Base-by-base conservation (phyloP, 1,284 basidiomycete genomes). In the Cutaneotrichosporon cutaneum region DNA sequence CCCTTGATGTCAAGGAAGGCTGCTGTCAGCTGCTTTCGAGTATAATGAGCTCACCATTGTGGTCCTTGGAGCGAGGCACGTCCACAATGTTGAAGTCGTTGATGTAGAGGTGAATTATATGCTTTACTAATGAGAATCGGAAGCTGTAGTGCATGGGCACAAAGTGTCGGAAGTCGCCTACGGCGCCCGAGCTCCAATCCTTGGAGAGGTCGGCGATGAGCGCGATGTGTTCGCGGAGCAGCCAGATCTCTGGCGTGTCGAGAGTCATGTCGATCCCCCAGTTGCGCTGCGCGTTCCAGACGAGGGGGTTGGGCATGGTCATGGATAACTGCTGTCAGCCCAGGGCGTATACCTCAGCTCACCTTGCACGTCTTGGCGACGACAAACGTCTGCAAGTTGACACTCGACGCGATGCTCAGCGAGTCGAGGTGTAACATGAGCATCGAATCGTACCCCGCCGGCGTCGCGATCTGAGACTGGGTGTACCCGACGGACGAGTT, bases 1-100 rank as follows among this genome's bases (percentile, higher is more conserved):
- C 90, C 93, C 54, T 81, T 81, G 35, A 89, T 69, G 22, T 85
- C 87, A 33, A 94, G 78, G 60, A 94, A 79, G n/a, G 88, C 92
- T 94, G 47, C 36, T 14, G 61, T 63, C 24, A 64, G 57, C 35
- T 42, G 39, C 9, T 2, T 1, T 33, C 22, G 7, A 11, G 24
- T 0, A n/a, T n/a, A 8, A 14, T 14, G 4, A 42, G 18, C 58
- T 59, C 70, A 90, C 92, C 87, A 75, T 96, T 96, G 66, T 90
- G 88, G 21, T 92, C 88, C 58, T 81, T 82, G 54, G 87, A 82
- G 30, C 88, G 80, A 1, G 92, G 92, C 65, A 88, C 89, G 80
- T 94, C 92, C 61, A 97, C 90, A 72, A 97, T 92, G 74, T 97
- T 96, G 72, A 93, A 91, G 75, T 97, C 94, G 72, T 96, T 97